Evolutionary conservation across 768 basidiomycete species (phyloP), one percentile per base, ranked within the genome.

Genomic region (Rossbeevera mucosa): DNA sequence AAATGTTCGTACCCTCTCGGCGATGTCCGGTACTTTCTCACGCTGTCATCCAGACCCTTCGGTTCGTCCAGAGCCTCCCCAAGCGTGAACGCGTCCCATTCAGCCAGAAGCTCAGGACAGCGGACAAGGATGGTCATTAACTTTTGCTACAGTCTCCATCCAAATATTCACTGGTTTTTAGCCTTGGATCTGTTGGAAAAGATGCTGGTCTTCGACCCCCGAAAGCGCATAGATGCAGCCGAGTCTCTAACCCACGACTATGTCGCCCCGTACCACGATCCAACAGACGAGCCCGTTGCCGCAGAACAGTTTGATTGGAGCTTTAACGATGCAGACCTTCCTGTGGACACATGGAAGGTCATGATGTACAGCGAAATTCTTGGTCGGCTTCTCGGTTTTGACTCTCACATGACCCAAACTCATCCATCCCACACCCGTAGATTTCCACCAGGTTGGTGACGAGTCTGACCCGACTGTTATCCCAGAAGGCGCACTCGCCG

Each of bases 361-460:
- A 99, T 99, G 96, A 99, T 99, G 95, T 98, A 98, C 76, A 89
- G 86, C 62, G 95, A 99, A 72, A 98, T 97, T 58, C 77, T 97
- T 12, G 93, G 94, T 93, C 63, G 56, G 86, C 71, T 16, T 46
- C 21, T 24, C 45, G 21, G 8, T n/a, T 29, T 11, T 5, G 18
- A 22, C 14, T 14, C 14, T 11, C 43, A 18, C 20, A 13, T 30
- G 14, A 44, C 31, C n/a, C 50, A 16, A 21, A 33, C 31, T 57
- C 20, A 54, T 21, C 7, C 11, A 26, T 14, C 18, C 42, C n/a
- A 8, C 22, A 13, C 38, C 38, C 41, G 31, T 50, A 91, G 88
- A 90, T 63, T 91, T 90, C 78, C 88, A 91, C 63, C 86, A 89
- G 71, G 84, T 87, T 38, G 81, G 79, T 31, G 85, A 85, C 50